Conservation (phyloP, 257 asterid genomes). For the Solanum appendiculatum region DNA sequence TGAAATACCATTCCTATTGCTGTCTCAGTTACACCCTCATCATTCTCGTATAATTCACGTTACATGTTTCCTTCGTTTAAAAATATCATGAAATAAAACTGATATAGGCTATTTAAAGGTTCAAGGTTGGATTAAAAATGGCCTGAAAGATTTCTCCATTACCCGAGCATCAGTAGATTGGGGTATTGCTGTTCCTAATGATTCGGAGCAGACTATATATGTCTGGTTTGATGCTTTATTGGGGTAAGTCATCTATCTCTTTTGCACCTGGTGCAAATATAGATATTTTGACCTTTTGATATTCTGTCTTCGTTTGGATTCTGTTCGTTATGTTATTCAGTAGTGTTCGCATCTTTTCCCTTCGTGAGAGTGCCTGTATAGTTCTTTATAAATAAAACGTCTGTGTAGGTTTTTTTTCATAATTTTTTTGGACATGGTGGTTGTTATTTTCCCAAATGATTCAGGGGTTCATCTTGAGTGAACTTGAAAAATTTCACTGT, state of each 20-base stretch:
- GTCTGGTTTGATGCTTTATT: slow-evolving; percentile 98
- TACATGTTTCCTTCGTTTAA: neutral
- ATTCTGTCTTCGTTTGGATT: neutral
- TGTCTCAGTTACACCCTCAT: neutral
- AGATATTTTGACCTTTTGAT: neutral
- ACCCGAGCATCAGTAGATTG: slow-evolving; percentile 84
- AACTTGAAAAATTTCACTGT: neutral
- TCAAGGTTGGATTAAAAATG: slow-evolving; percentile 93
- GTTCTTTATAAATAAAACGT: neutral
- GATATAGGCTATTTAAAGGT: slow-evolving; percentile 40
- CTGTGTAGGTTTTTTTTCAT: neutral
- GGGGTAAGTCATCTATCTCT: slow-evolving; percentile 57
- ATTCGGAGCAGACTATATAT: slow-evolving; percentile 76
- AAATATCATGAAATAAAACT: neutral
- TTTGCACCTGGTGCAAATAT: neutral
- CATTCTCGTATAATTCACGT: neutral
- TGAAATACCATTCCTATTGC: neutral
- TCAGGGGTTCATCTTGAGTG: neutral
- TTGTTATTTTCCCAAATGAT: neutral
- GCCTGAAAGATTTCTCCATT: slow-evolving; percentile 88
- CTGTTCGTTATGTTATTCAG: neutral
- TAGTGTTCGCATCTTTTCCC: neutral
- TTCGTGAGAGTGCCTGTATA: neutral
- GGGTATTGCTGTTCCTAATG: slow-evolving; percentile 92
- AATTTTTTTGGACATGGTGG: neutral